Evolutionary conservation across 2,329 filamentous ascomycete genomes (phyloP).

Genomic region (Leptodontidium sp.): DNA sequence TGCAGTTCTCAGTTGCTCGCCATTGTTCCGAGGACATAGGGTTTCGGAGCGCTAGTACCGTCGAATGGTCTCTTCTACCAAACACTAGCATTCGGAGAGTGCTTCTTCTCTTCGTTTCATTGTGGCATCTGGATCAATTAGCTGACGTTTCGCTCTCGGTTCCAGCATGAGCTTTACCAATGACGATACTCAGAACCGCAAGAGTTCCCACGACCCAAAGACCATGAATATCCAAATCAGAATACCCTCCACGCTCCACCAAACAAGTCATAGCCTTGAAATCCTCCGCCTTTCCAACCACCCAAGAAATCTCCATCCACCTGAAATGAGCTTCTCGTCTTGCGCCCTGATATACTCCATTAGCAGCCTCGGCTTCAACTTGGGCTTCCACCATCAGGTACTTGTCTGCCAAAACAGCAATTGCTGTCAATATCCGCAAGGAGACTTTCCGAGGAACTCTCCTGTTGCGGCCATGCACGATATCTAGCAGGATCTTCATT

Average conservation of each 20-base stretch:
- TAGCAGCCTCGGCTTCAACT: not conserved
- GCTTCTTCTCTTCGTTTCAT: not conserved
- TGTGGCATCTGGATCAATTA: not conserved
- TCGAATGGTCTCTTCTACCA: not conserved
- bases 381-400: conserved; percentile 1
- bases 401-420: conserved; percentile 3
- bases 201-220: not conserved
- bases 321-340: not conserved
- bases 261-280: not conserved
- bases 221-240: not conserved
- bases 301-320: conserved; percentile 21
- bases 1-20: not conserved
- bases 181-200: not conserved
- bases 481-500: conserved; percentile 45
- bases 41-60: not conserved
- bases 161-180: not conserved
- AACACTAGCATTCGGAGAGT: not conserved
- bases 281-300: not conserved
- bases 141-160: too few relatives aligned
- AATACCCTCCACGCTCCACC: not conserved
- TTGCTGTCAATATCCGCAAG: not conserved
- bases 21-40: not conserved
- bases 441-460: not conserved
- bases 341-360: not conserved
- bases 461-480: conserved; percentile 39